These are phyloP conservation scores for Pseudoneurospora amorphoporcata DNA, from an alignment of 495 filamentous ascomycete species.

Conservation along the genomic window DNA sequence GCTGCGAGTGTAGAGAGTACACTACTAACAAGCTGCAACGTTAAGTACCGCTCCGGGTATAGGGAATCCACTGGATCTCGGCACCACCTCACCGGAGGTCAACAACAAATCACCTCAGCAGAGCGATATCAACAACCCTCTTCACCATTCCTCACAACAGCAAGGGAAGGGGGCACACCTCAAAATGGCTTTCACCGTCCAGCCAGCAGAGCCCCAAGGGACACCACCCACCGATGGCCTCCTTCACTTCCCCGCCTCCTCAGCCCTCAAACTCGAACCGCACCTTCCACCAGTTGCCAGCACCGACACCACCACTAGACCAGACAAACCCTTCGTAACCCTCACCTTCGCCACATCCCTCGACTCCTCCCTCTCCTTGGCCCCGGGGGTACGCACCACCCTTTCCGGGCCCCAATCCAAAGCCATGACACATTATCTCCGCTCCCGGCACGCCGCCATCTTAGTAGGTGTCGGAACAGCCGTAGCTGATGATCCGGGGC, in stretches of 20 bases:
- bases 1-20: not conserved
- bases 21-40: not conserved
- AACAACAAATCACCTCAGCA: not conserved
- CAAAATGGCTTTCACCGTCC: not conserved
- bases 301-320: not conserved
- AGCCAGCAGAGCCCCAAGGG: slow-evolving; percentile 1
- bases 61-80: not conserved
- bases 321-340: slow-evolving; percentile 39
- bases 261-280: slow-evolving; percentile 1
- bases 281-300: slow-evolving; percentile 2
- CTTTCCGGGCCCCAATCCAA: slow-evolving; percentile 77
- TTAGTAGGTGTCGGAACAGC: slow-evolving; percentile 77
- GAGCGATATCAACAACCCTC: not conserved
- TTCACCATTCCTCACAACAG: not conserved
- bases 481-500: slow-evolving; percentile 68
- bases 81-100: not conserved
- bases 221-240: not conserved
- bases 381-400: slow-evolving; percentile 62
- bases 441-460: slow-evolving; percentile 73
- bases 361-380: slow-evolving; percentile 65
- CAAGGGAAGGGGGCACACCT: not conserved
- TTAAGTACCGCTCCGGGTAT: not conserved
- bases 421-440: slow-evolving; percentile 83
- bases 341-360: slow-evolving; percentile 87
- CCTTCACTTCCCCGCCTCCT: slow-evolving; percentile 3